phyloP scores from a whole-genome alignment of 1,284 basidiomycete species.

The Ceratobasidium sp. region DNA sequence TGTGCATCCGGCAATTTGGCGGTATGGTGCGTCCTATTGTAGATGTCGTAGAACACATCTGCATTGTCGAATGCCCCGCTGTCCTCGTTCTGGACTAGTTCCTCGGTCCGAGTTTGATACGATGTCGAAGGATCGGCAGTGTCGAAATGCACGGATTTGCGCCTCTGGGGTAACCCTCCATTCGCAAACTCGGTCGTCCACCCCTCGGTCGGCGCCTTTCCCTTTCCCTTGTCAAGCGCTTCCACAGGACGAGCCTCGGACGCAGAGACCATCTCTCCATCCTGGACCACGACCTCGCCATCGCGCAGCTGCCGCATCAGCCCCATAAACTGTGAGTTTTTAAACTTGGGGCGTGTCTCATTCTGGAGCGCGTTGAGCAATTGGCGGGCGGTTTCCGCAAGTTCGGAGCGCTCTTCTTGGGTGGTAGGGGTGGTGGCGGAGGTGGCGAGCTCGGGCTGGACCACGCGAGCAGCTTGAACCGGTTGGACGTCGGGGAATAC shows the following conservation, averaged over 20 bases:
- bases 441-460: not conserved
- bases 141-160: slow-evolving; percentile 55
- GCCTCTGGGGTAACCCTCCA: slow-evolving; percentile 42
- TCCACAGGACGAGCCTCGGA: slow-evolving; percentile 47
- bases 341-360: slow-evolving; percentile 68
- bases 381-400: slow-evolving; percentile 35
- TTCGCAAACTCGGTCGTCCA: slow-evolving; percentile 46
- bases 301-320: slow-evolving; percentile 88
- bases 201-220: slow-evolving; percentile 51
- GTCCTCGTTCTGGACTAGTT: slow-evolving; percentile 38
- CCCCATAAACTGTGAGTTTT: slow-evolving; percentile 84
- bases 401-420: slow-evolving; percentile 28
- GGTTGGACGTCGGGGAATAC: slow-evolving; percentile 33
- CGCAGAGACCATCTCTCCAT: slow-evolving; percentile 70
- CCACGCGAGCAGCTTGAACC: not conserved
- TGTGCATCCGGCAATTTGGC: slow-evolving; percentile 48
- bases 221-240: slow-evolving; percentile 47
- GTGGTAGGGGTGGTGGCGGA: not conserved
- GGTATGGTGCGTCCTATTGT: slow-evolving; percentile 43
- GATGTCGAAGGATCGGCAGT: slow-evolving; percentile 46
- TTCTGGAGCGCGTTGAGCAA: slow-evolving; percentile 26
- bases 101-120: slow-evolving; percentile 50
- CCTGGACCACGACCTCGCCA: slow-evolving; percentile 81
- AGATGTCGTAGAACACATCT: slow-evolving; percentile 34
- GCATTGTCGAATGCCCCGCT: slow-evolving; percentile 41